Evolutionary conservation across 768 basidiomycete genomes (phyloP), one percentile per base, ranked within the genome.

Genomic region (Termitomyces eurrhizus): DNA sequence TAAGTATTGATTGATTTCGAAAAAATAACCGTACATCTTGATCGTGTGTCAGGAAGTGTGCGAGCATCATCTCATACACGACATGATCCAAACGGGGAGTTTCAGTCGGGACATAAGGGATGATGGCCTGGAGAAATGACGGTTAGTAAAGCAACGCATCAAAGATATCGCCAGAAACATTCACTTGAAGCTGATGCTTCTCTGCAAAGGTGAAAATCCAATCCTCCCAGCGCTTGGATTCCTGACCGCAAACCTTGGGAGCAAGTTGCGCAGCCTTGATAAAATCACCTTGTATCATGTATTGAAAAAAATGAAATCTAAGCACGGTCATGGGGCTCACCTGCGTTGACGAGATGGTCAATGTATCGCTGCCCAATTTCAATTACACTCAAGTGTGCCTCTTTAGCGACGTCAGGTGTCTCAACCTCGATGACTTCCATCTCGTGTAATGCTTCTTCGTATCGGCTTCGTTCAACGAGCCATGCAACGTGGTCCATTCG

Each of bases 11-110:
- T 14, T 54, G 44, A 24, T 21, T 14, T 13, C 13, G 13, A 26
- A 53, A 7, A 46, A 8, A 49, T 58, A 9, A 37, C 3, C 11
- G 59, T 79, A 92, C 94, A 69, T 80, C 73, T 68, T 82, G 83
- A 70, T 98, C 92, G 57, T 92, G 85, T 3, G 83, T 78, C 32
- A 98, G 74, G 72, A 93, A 91, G 70, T 97, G 84, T 0, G 87
- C 93, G 7, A 99, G 81, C 48, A 98, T 86, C 90, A 98, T 93
- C 72, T 96, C 95, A 72, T 98, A 99, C 3, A 96, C 91, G 33
- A 95, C 70, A 65, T 87, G 87, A 41, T 88, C 85, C 12, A 98
- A 81, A 55, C 86, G 87, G 0, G 95, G 96, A 4, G 84, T 75
- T 44, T 88, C 82, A 0, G 89, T 95, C 0, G 97, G 97, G 0